A percentile compares a stretch with the other conserved stretches of the same genome.
phyloP scores from a whole-genome alignment of 2,329 filamentous ascomycete species.

The Clonostachys sp. region DNA sequence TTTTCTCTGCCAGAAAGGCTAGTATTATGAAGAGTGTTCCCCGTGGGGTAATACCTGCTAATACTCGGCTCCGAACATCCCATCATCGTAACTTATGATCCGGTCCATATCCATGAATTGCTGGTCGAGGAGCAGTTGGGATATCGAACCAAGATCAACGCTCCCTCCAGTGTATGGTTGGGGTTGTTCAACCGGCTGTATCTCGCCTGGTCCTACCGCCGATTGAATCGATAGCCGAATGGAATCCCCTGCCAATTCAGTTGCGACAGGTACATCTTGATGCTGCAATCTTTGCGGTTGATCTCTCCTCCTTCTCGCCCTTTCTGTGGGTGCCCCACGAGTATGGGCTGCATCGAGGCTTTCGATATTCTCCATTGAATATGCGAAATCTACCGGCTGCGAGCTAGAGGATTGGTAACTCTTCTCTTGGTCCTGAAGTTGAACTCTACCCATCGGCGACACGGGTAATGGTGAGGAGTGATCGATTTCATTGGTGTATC shows the following conservation, averaged over 20 bases:
- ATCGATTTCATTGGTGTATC: neutral
- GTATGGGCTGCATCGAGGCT: neutral
- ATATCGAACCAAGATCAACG: neutral
- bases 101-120: neutral
- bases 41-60: too few species aligned
- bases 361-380: too few species aligned
- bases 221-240: too few species aligned
- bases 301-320: neutral
- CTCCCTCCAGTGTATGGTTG: neutral
- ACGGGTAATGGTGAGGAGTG: neutral
- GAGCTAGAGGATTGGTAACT: too few species aligned
- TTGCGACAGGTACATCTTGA: neutral
- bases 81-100: neutral
- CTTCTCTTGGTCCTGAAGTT: neutral
- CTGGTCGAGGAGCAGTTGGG: neutral
- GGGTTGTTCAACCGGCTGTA: neutral
- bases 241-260: too few species aligned
- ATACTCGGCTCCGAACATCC: neutral
- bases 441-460: neutral
- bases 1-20: too few species aligned
- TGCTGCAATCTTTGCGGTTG: neutral
- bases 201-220: neutral
- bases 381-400: too few species aligned
- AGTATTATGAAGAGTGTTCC: too few species aligned
- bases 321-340: neutral